phyloP scores from a whole-genome alignment of 2,329 filamentous ascomycete genomes.

The Colletotrichum spaethianum region DNA sequence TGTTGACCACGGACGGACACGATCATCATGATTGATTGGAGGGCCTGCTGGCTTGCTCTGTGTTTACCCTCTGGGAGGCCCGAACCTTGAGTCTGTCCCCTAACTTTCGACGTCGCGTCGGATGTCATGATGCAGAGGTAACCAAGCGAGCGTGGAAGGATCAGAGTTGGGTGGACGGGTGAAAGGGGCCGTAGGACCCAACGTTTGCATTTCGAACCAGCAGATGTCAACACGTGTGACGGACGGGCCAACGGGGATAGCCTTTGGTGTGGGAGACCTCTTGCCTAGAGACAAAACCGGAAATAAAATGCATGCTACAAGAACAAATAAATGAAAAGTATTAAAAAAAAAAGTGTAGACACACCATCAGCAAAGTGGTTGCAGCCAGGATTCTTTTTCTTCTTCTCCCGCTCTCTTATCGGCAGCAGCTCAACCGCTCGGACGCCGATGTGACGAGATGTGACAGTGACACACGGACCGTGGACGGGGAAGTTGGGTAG shows the following conservation, averaged over 20 bases:
- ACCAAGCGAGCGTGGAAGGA: not conserved
- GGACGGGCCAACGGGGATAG: not conserved
- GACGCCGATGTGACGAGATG: not conserved
- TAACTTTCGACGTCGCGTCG: not conserved
- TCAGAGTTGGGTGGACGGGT: too few species aligned
- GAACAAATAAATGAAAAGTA: too few species aligned
- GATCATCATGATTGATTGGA: too few species aligned
- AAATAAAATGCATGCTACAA: too few species aligned
- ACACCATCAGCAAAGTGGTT: not conserved
- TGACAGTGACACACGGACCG: slow-evolving; percentile 3
- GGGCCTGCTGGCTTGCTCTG: not conserved
- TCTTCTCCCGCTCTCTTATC: not conserved
- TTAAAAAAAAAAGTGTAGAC: not conserved
- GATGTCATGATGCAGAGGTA: not conserved
- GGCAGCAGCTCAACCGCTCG: not conserved
- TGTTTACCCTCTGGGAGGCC: not conserved
- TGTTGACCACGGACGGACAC: not conserved
- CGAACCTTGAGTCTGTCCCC: not conserved
- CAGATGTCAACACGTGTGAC: not conserved
- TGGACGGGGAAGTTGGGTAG: not conserved
- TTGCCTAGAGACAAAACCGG: too few species aligned
- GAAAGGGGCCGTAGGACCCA: not conserved
- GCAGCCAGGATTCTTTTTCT: not conserved
- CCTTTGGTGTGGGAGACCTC: not conserved
- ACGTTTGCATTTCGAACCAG: not conserved